A percentile compares a stretch with the other conserved stretches of the same genome.
Conservation (phyloP, 768 basidiomycete species). For the Pleurotus cornucopiae region DNA sequence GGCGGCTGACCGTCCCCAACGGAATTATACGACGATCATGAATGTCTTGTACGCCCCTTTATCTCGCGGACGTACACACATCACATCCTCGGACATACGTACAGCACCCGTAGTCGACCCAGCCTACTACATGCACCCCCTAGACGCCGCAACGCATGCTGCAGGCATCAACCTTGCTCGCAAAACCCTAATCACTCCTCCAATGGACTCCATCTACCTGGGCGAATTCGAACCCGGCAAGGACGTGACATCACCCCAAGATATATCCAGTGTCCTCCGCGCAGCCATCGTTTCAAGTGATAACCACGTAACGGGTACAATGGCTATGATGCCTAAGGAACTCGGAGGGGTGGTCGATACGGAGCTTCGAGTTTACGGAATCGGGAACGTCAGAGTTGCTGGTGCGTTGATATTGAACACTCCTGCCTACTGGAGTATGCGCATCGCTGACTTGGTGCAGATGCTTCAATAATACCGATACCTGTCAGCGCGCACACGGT, state of each 20-base stretch:
- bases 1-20: conserved; percentile 18
- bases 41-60: conserved; percentile 31
- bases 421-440: no score
- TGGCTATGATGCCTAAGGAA: conserved; percentile 35
- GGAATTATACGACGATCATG: conserved; percentile 27
- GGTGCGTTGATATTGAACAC: conserved; percentile 12
- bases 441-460: conserved; percentile 8
- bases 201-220: conserved; percentile 23
- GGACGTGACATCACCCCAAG: conserved; percentile 14
- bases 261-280: conserved; percentile 22
- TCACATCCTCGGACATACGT: conserved; percentile 37
- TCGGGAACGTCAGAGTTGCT: conserved; percentile 29
- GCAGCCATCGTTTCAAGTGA: conserved; percentile 21
- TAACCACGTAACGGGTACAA: conserved; percentile 31
- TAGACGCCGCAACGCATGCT: conserved; percentile 27
- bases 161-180: conserved; percentile 27
- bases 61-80: conserved; percentile 42
- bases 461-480: conserved; percentile 29
- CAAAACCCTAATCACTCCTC: conserved; percentile 22
- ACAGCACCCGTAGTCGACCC: conserved; percentile 46
- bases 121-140: conserved; percentile 32
- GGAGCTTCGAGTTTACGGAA: conserved; percentile 30
- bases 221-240: conserved; percentile 28
- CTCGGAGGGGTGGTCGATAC: conserved; percentile 35
- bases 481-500: conserved; percentile 28